These are phyloP conservation scores for Magnolia sinica DNA, from an alignment of 164 flowering plant species.

Conservation along the genomic window DNA sequence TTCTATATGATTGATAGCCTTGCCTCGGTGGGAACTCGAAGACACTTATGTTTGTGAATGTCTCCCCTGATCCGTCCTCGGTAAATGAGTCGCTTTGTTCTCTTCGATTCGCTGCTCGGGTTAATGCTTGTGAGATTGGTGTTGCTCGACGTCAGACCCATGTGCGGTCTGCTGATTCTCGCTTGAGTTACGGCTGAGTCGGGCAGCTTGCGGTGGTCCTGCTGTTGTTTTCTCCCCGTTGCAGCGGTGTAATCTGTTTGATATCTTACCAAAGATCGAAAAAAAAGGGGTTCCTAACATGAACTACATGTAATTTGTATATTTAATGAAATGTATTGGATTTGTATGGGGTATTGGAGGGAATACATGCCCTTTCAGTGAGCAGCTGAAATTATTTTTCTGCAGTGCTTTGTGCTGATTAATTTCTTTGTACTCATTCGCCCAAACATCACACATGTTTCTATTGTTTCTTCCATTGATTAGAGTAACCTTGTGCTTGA, in stretches of 20 bases:
- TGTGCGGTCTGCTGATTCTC: constrained; percentile 51
- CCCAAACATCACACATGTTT: too few species aligned
- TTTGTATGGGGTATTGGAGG: constrained; percentile 8
- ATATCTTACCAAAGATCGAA: neutral
- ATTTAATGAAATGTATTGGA: constrained; percentile 11
- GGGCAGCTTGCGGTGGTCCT: neutral
- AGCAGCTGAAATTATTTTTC: constrained; percentile 10
- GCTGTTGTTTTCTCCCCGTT: constrained; percentile 1
- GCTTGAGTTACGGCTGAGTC: constrained; percentile 65
- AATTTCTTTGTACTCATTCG: neutral
- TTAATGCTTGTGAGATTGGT: constrained; percentile 94
- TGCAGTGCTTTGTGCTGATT: constrained; percentile 11
- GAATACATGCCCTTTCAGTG: neutral
- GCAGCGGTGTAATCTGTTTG: constrained; percentile 2
- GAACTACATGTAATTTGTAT: constrained; percentile 41
- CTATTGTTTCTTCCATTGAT: too few species aligned
- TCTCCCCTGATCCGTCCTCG: constrained; percentile 88
- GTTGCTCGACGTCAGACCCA: constrained; percentile 73
- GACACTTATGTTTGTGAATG: constrained; percentile 90
- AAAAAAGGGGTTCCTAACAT: constrained; percentile 34
- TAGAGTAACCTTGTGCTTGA: too few species aligned
- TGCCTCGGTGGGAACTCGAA: constrained; percentile 97
- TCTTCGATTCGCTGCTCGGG: constrained; percentile 85
- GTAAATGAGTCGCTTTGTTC: constrained; percentile 85
- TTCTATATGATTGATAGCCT: constrained; percentile 46